Conservation (phyloP, 805 yeast species). For the Naumovozyma castellii region DNA sequence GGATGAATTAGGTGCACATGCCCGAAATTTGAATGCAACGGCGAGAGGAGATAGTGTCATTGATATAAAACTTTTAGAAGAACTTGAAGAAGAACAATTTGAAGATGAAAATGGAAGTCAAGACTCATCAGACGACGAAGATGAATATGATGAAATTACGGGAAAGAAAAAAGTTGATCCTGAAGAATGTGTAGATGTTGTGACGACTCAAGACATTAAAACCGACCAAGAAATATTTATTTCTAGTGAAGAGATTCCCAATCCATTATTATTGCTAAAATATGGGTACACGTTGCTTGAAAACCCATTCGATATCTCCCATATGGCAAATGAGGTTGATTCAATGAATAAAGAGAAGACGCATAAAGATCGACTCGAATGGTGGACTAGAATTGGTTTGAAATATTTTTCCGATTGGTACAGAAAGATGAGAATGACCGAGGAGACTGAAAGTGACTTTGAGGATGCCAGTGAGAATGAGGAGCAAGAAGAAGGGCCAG, state of each 20-base stretch:
- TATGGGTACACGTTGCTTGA: slow-evolving; percentile 64
- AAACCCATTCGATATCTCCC: slow-evolving; percentile 48
- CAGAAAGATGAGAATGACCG: slow-evolving; percentile 4
- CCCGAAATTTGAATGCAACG: slow-evolving; percentile 12
- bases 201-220: slow-evolving; percentile 36
- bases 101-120: slow-evolving; percentile 10
- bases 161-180: slow-evolving; percentile 11
- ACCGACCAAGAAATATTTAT: slow-evolving; percentile 61
- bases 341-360: slow-evolving; percentile 7
- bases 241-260: slow-evolving; percentile 70
- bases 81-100: slow-evolving; percentile 20
- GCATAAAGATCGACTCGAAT: slow-evolving; percentile 11
- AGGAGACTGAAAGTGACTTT: background rate
- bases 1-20: slow-evolving; percentile 9
- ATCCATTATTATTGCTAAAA: slow-evolving; percentile 55
- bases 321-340: slow-evolving; percentile 35
- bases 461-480: slow-evolving; percentile 13
- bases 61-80: slow-evolving; percentile 22
- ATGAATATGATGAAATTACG: background rate
- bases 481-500: slow-evolving; percentile 16
- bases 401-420: slow-evolving; percentile 12
- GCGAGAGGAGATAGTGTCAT: slow-evolving; percentile 10
- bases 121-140: slow-evolving; percentile 8
- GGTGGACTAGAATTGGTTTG: slow-evolving; percentile 21
- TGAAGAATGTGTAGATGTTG: slow-evolving; percentile 64